These are phyloP conservation scores for Colletotrichum siamense DNA, from an alignment of 2,329 filamentous ascomycete species.

Conservation along the genomic window DNA sequence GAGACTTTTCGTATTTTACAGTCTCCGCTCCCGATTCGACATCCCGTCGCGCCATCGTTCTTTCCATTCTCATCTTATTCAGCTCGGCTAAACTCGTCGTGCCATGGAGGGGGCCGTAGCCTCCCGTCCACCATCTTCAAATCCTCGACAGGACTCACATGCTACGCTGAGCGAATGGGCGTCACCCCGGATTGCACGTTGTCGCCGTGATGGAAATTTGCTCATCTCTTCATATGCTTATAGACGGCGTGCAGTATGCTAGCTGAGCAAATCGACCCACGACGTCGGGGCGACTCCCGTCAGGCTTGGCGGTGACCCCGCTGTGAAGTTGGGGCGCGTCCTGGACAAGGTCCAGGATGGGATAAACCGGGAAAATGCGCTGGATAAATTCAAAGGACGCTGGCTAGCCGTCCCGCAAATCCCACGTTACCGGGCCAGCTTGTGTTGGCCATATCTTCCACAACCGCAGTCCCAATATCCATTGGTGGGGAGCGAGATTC, in stretches of 20 bases:
- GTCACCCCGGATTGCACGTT: background rate
- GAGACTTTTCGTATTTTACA: background rate
- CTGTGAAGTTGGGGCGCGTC: background rate
- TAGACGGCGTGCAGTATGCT: background rate
- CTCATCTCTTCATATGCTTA: background rate
- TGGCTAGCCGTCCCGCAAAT: conserved; percentile 21
- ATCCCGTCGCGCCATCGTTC: background rate
- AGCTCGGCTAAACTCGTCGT: background rate
- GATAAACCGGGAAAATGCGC: conserved; percentile 24
- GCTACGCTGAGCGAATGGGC: background rate
- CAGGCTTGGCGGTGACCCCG: background rate
- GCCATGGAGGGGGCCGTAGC: background rate
- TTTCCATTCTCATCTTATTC: background rate
- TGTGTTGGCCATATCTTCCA: conserved; percentile 2
- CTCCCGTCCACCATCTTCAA: background rate
- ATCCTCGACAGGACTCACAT: background rate
- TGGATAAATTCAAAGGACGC: conserved; percentile 23
- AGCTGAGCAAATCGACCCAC: background rate
- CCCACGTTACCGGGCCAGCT: conserved; percentile 19
- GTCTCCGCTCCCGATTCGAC: background rate
- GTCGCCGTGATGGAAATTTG: background rate
- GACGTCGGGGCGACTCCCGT: background rate
- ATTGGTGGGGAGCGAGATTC: background rate
- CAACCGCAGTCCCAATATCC: background rate
- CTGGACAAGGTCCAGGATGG: background rate